phyloP scores from a whole-genome alignment of 148 eudicot species.

The Diospyros kaki region DNA sequence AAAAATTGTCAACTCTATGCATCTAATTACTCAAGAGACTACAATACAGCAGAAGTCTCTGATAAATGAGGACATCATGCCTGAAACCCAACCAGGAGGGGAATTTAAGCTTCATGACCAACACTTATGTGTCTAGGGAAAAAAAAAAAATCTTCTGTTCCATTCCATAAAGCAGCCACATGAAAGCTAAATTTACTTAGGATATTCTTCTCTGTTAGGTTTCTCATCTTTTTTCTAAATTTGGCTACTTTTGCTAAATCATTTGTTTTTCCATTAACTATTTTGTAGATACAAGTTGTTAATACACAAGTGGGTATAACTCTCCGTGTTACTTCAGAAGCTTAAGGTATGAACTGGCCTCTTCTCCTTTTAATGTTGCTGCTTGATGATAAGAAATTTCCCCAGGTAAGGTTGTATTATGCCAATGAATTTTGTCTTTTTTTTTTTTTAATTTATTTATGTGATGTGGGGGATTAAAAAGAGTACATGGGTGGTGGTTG shows the following conservation, averaged over 20 bases:
- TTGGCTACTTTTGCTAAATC: not conserved
- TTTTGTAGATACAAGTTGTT: conserved; percentile 42
- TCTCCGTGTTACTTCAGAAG: conserved; percentile 33
- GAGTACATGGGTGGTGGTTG: not conserved
- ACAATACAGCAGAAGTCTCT: too few species aligned
- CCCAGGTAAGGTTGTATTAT: not conserved
- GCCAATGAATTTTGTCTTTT: not conserved
- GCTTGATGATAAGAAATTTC: not conserved
- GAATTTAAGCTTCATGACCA: too few species aligned
- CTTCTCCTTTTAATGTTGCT: conserved; percentile 4
- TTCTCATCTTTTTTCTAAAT: not conserved
- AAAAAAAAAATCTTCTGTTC: not conserved
- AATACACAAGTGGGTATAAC: conserved; percentile 46
- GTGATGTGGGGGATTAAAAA: too few species aligned
- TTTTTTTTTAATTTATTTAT: not conserved
- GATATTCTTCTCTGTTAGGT: too few species aligned
- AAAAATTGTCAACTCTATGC: too few species aligned
- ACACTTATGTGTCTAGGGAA: too few species aligned
- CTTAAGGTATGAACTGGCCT: conserved; percentile 38
- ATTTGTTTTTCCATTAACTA: not conserved
- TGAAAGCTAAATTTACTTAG: too few species aligned
- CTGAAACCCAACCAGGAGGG: too few species aligned
- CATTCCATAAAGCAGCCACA: too few species aligned
- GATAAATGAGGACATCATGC: too few species aligned
- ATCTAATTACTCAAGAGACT: too few species aligned